Conservation (phyloP, 805 yeast genomes). For the Metschnikowia sp. region DNA sequence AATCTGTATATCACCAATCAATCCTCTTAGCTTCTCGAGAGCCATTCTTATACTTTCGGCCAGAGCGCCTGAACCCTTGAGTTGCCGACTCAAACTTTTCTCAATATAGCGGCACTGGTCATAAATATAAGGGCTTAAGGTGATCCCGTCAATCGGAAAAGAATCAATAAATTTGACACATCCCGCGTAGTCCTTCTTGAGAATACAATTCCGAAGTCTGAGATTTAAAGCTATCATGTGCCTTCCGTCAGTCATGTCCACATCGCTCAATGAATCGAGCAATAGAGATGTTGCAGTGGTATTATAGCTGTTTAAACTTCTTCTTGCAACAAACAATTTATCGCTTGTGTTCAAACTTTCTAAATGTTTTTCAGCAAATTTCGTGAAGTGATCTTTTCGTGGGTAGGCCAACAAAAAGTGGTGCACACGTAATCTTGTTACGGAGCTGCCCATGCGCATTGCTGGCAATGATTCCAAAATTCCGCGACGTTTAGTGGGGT, state of each 20-base stretch:
- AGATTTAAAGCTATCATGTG: slow-evolving; percentile 25
- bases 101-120: slow-evolving; percentile 33
- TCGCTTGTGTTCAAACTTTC: slow-evolving; percentile 23
- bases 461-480: slow-evolving; percentile 25
- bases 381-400: slow-evolving; percentile 14
- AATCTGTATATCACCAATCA: slow-evolving; percentile 34
- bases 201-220: slow-evolving; percentile 23
- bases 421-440: slow-evolving; percentile 14
- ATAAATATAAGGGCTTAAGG: slow-evolving; percentile 32
- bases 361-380: slow-evolving; percentile 15
- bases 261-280: slow-evolving; percentile 19
- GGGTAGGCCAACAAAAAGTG: slow-evolving; percentile 16
- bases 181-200: slow-evolving; percentile 17
- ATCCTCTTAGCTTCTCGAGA: slow-evolving; percentile 22
- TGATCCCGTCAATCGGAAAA: slow-evolving; percentile 31
- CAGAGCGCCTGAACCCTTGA: not conserved
- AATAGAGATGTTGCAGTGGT: slow-evolving; percentile 23
- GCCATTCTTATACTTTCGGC: slow-evolving; percentile 7
- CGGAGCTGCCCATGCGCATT: slow-evolving; percentile 22
- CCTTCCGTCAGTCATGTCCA: slow-evolving; percentile 26
- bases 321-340: slow-evolving; percentile 27
- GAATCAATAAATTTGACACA: slow-evolving; percentile 20
- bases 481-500: slow-evolving; percentile 12
- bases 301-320: slow-evolving; percentile 28
- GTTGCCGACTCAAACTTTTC: slow-evolving; percentile 13